Base-by-base conservation (phyloP, 2,329 filamentous ascomycete genomes). In the Chrysosporium queenslandicum region DNA sequence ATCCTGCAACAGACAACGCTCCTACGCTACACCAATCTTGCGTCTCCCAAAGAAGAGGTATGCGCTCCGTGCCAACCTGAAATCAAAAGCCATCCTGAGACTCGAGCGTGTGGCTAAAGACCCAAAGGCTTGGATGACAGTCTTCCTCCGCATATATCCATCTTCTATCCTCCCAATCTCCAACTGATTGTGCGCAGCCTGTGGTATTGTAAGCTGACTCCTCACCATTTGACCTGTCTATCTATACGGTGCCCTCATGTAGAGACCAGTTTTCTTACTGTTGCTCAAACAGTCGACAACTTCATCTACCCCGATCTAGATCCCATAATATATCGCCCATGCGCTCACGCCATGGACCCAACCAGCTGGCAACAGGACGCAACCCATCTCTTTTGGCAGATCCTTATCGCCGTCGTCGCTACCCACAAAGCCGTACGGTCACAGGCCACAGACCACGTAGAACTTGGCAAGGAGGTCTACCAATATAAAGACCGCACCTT, bases 121-220 rank as follows among this genome's bases (percentile, higher is more conserved):
- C n/a, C 6, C 16, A 39, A 12, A 18, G 3, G 4, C n/a, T 20
- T n/a, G n/a, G 11, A 29, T 41, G n/a, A n/a, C n/a, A 20, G 11
- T 30, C 40, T 49, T 21, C 43, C 45, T 9, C 40, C 27, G 18
- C 5, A 27, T 25, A 52, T 45, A 8, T 43, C 34, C 39, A 49
- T 52, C 6, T 21, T 43, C 25, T 58, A 54, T 23, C 54, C 56
- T 14, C 29, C 51, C 4, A 46, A 58, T 32, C 32, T 58, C 6
- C 52, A 53, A 18, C 34, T 53, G 25, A 50, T 58, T 23, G 52
- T 58, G 7, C 48, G 55, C 27, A 52, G 46, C n/a, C 43, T 57
- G 18, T 55, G 55, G 55, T 57, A 57, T 45, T 57, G 55, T 57
- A 49, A 52, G 53, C 47, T 12, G 37, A 32, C n/a, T 14, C 29